Conservation (phyloP, 805 yeast genomes). For the Kazachstania psychrophila region DNA sequence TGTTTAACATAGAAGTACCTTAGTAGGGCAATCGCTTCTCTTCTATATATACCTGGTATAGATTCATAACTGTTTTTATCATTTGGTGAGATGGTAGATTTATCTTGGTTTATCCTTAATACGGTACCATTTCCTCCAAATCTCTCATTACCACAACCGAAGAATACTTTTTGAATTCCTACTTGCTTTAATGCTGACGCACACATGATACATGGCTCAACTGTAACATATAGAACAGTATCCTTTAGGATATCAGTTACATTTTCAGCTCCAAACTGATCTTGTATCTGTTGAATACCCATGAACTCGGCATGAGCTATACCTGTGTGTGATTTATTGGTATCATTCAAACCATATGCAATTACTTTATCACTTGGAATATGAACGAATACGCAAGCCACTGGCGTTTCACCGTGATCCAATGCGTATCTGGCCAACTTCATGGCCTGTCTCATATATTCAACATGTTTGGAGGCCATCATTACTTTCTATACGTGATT, state of each 20-base stretch:
- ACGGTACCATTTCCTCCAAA: conserved; percentile 97
- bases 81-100: conserved; percentile 13
- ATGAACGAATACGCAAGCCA: conserved; percentile 66
- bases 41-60: conserved; percentile 69
- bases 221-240: conserved; percentile 78
- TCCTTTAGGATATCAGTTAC: conserved; percentile 38
- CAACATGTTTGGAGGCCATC: conserved; percentile 11
- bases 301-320: conserved; percentile 89
- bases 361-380: conserved; percentile 38
- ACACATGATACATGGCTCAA: conserved; percentile 98
- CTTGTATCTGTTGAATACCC: conserved; percentile 52
- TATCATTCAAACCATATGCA: conserved; percentile 75
- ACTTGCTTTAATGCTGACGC: conserved; percentile 83
- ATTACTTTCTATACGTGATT: too few species aligned
- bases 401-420: conserved; percentile 68
- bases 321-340: conserved; percentile 78
- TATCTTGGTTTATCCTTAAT: conserved; percentile 45
- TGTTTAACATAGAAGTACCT: conserved; percentile 79
- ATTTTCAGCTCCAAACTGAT: conserved; percentile 15
- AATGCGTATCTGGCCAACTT: conserved; percentile 57
- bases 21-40: conserved; percentile 73
- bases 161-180: conserved; percentile 62
- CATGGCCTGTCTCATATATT: conserved; percentile 44
- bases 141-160: conserved; percentile 90
- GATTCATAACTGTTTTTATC: conserved; percentile 23